A percentile compares a stretch with the other conserved stretches of the same genome.
Conservation (phyloP, 345 rosid genomes). For the Eucalyptus coolabah region DNA sequence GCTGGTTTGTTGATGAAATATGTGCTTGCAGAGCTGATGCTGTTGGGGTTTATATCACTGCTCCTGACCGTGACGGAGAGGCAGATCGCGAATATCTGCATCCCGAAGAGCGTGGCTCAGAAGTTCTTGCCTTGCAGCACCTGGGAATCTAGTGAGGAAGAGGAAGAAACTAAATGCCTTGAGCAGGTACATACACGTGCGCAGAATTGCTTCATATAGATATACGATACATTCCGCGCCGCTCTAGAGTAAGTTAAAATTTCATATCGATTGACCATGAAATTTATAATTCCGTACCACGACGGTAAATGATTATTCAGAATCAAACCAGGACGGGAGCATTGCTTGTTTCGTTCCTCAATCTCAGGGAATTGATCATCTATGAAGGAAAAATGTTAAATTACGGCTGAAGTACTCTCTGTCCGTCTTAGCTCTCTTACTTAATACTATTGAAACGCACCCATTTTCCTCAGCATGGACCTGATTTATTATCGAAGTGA, state of each 20-base stretch:
- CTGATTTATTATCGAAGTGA: neutral
- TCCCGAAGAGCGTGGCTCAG: constrained; percentile 19
- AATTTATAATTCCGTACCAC: neutral
- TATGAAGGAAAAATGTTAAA: neutral
- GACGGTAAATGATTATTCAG: neutral
- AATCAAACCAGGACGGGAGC: neutral
- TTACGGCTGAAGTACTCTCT: neutral
- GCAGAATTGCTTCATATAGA: neutral
- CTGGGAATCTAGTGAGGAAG: neutral
- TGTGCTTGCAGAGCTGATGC: constrained; percentile 39
- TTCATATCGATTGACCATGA: neutral
- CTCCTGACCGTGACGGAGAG: constrained; percentile 44
- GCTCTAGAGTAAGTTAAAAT: neutral
- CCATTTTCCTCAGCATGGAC: neutral
- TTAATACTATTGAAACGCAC: neutral
- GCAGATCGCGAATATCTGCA: constrained; percentile 48
- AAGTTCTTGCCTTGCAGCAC: constrained; percentile 39
- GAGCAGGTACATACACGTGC: constrained; percentile 5
- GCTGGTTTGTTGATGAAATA: neutral
- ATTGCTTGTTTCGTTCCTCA: neutral
- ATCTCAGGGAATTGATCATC: neutral
- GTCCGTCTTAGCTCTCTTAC: neutral
- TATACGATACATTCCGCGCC: neutral
- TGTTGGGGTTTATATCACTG: constrained; percentile 74
- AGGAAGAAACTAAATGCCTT: constrained; percentile 37